Evolutionary conservation across 2,329 filamentous ascomycete genomes (phyloP), one percentile per base, ranked within the genome.

Genomic region (Diaporthe ampelina): DNA sequence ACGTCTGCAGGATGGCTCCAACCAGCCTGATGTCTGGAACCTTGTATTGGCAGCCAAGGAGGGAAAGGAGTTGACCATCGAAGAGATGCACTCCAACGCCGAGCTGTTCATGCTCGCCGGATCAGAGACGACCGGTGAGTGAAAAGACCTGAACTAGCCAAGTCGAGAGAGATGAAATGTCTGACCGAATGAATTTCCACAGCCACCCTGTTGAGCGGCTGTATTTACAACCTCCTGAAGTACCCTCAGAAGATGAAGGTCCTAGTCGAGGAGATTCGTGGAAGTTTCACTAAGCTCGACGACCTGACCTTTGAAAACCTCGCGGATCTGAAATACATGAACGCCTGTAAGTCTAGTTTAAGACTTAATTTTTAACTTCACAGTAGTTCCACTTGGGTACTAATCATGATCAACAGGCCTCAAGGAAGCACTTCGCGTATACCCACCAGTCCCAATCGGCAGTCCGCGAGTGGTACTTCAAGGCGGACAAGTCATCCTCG

Each of bases 81-180:
- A 70, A 21, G 76, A 78, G 73, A 78, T 79, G 74, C 70, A 77
- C 13, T 65, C 72, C 15, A 77, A 76, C 24, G 74, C 77, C 1
- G 75, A 78, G 54, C 29, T 77, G 5, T 73, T 73, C 32, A 80
- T 78, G 76, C 59, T 76, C 4, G 79, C 76, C 54, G 77, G 75
- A 1, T 73, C 75, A 7, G 56, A 71, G 7, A 73, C 85, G 0
- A 85, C 84, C 59, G 85, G 85, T 17, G 86, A 84, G 8, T 83
- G 84, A 80, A 7, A 76, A 32, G 6, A 7, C 0, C 13, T 8
- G 58, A 6, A 21, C 54, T 79, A 11, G 77, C 75, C 29, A n/a
- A n/a, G 13, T 2, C 21, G 17, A 37, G 10, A 19, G 17, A 17
- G 13, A 10, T 17, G 15, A 13, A 6, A 19, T 6, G 4, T 1